Evolutionary conservation across 1,139 yeast genomes (phyloP).

Genomic region (Saccharomyces hybrid): DNA sequence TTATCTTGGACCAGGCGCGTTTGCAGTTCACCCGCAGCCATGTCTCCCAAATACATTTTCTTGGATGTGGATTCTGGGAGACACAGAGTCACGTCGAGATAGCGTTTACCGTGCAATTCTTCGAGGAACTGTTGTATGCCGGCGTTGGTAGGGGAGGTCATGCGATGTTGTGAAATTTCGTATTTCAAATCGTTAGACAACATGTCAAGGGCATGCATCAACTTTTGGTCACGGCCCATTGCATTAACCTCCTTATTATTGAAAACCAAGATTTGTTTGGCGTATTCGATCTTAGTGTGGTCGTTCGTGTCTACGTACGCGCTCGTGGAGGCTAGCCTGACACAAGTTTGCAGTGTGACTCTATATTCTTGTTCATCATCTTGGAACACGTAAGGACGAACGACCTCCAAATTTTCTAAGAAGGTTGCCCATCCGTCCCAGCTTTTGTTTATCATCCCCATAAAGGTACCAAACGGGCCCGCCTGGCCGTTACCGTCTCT

Average conservation of each 20-base stretch:
- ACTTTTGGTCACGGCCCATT: not conserved
- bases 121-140: not conserved
- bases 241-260: not conserved
- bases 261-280: not conserved
- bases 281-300: not conserved
- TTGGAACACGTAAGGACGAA: not conserved
- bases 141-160: not conserved
- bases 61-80: not conserved
- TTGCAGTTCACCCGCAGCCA: not conserved
- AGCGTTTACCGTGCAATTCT: not conserved
- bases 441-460: constrained; percentile 44
- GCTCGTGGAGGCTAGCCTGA: not conserved
- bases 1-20: not conserved
- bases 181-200: not conserved
- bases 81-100: not conserved
- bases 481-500: constrained; percentile 36
- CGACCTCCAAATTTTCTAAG: constrained; percentile 34
- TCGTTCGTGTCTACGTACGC: not conserved
- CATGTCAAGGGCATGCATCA: not conserved
- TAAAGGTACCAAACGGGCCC: constrained; percentile 41
- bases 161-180: not conserved
- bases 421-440: constrained; percentile 56
- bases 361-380: not conserved
- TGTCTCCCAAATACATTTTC: not conserved
- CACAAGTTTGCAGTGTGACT: not conserved